Base-by-base conservation (phyloP, 176 grass and related monocot species). In the Phyllostachys edulis region DNA sequence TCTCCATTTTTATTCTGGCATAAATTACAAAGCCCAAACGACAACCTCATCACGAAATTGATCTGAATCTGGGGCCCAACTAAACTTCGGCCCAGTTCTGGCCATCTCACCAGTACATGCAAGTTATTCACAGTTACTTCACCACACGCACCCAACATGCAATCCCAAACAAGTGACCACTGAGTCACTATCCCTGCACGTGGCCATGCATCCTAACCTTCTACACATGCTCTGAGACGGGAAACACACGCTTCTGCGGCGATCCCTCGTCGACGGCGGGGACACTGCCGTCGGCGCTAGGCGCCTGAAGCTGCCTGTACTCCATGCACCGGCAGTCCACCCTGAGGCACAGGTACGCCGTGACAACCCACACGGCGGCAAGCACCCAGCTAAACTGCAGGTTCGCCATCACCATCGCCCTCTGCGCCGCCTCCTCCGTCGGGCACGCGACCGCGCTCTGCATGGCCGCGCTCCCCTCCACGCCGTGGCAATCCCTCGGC, bases 341-440 rank as follows among this genome's bases (percentile, higher is more conserved):
- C 78, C 76, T 92, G 37, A 94, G 83, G 71, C 87, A 94, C 78
- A 94, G 42, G 75, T 70, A 97, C 36, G 84, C 90, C 20, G 84
- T 82, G n/a, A 92, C 77, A 62, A 85, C 44, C 77, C 81, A 91
- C 23, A 92, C 86, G 4, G 49, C 88, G n/a, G 90, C 88, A 11
- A 97, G 17, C 36, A 50, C 77, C 94, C 92, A 97, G 83, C 94
- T 97, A 38, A 92, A 92, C 85, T 97, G 90, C 86, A 94, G 78
- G 79, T 97, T 97, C 1, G 92, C 92, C 81, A 94, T 17, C 2
- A 82, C 80, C 73, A 64, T 65, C 20, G 90, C 94, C 84, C 90
- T 90, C 71, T 46, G 59, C 15, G 80, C 63, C 29, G 92, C 85
- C 51, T 90, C 90, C 71, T 97, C 84, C 65, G 80, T 94, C 34